These are phyloP conservation scores for Rugosomyces carneus DNA, from an alignment of 1,284 basidiomycete species.

Conservation along the genomic window DNA sequence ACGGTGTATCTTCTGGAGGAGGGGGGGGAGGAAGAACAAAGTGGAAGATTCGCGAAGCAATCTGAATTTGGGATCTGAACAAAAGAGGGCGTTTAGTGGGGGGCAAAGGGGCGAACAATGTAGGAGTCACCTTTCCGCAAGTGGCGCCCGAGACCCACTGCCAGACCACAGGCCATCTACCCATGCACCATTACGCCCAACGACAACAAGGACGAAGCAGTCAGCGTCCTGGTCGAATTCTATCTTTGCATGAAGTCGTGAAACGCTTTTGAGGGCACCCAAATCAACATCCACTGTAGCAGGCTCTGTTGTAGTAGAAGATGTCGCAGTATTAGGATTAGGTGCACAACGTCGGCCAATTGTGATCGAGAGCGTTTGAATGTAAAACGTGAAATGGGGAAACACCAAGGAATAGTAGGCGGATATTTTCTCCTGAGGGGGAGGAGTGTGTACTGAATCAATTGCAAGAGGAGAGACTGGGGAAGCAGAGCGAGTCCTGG, in stretches of 20 bases:
- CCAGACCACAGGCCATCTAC: slow-evolving; percentile 95
- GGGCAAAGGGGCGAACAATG: slow-evolving; percentile 10
- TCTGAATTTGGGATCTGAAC: slow-evolving; percentile 92
- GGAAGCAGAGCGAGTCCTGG: slow-evolving; percentile 32
- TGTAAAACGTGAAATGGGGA: slow-evolving; percentile 84
- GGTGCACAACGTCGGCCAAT: slow-evolving; percentile 67
- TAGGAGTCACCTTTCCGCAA: slow-evolving; percentile 68
- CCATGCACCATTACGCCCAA: slow-evolving; percentile 96
- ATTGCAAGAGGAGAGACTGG: slow-evolving; percentile 29
- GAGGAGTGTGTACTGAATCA: slow-evolving; percentile 29
- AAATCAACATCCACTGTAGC: slow-evolving; percentile 88
- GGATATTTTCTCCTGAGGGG: slow-evolving; percentile 67
- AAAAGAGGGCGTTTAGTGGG: slow-evolving; percentile 8
- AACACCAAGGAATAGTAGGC: slow-evolving; percentile 94
- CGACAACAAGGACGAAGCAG: slow-evolving; percentile 85
- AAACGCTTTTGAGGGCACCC: slow-evolving; percentile 95
- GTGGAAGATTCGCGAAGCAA: slow-evolving; percentile 95
- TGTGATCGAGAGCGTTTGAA: slow-evolving; percentile 76
- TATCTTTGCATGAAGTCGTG: slow-evolving; percentile 92
- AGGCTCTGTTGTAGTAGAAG: slow-evolving; percentile 54
- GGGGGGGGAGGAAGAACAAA: slow-evolving; percentile 85
- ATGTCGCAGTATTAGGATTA: slow-evolving; percentile 52
- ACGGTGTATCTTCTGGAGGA: slow-evolving; percentile 67
- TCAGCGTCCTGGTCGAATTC: slow-evolving; percentile 86
- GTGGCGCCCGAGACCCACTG: slow-evolving; percentile 77